These are phyloP conservation scores for Fusarium liriodendri DNA, from an alignment of 2,329 filamentous ascomycete species.

Conservation along the genomic window DNA sequence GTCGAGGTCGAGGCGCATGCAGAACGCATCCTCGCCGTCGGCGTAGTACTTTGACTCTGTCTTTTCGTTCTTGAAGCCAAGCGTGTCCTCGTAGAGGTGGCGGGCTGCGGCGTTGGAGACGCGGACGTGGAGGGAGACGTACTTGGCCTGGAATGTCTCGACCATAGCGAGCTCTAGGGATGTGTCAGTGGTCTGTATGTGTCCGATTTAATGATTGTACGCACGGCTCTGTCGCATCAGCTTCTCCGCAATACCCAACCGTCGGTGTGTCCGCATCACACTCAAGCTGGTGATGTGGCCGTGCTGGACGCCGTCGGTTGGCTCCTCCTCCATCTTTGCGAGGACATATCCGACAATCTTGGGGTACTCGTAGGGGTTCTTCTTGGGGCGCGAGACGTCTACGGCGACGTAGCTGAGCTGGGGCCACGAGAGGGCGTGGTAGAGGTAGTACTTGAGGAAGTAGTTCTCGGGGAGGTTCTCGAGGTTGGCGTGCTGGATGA, in stretches of 20 bases:
- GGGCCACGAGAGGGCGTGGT: slow-evolving; percentile 98
- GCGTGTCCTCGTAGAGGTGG: slow-evolving; percentile 90
- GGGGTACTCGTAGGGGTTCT: slow-evolving; percentile 86
- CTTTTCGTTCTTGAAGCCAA: slow-evolving; percentile 89
- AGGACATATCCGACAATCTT: slow-evolving; percentile 99
- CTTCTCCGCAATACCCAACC: slow-evolving; percentile 94
- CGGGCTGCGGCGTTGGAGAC: slow-evolving; percentile 92
- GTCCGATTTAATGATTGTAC: slow-evolving; percentile 48
- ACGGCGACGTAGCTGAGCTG: slow-evolving; percentile 97
- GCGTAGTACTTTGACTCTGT: slow-evolving; percentile 93
- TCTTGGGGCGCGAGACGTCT: slow-evolving; percentile 83
- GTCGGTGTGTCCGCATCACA: slow-evolving; percentile 95
- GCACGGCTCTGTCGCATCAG: slow-evolving; percentile 95
- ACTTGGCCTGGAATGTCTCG: slow-evolving; percentile 89
- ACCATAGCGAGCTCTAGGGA: slow-evolving; percentile 89
- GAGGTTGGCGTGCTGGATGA: slow-evolving; percentile 98
- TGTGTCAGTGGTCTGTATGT: not conserved
- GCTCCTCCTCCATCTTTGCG: slow-evolving; percentile 99
- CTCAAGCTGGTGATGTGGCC: slow-evolving; percentile 96
- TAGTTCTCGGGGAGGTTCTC: slow-evolving; percentile 99
- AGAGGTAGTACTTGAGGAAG: slow-evolving; percentile 99
- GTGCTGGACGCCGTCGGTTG: slow-evolving; percentile 87
- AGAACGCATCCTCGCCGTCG: slow-evolving; percentile 95
- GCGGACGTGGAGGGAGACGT: slow-evolving; percentile 96
- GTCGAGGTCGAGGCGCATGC: slow-evolving; percentile 89